Conservation (phyloP, 331 rosid species). For the Prunus yedoensis region DNA sequence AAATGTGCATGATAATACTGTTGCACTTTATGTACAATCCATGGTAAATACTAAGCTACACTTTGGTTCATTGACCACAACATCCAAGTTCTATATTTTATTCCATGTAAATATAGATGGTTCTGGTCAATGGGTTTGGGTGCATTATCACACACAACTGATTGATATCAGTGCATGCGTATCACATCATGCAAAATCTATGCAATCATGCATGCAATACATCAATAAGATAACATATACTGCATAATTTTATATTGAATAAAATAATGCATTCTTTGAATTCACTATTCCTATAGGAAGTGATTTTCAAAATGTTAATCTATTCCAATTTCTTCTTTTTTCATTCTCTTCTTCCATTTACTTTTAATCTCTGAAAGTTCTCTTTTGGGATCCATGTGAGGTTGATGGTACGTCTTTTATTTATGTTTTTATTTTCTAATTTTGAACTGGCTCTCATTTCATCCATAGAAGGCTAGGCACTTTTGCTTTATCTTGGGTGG, state of each 20-base stretch:
- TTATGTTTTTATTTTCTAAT: neutral
- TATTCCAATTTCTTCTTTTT: neutral
- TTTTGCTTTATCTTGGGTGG: neutral
- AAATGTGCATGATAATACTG: neutral
- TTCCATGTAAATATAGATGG: neutral
- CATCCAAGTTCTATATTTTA: neutral
- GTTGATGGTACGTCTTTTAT: neutral
- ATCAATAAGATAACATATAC: no score
- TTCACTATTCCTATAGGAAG: no score
- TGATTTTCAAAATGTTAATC: no score
- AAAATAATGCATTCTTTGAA: no score
- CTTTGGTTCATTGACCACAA: no score
- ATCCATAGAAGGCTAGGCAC: neutral
- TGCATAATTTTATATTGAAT: no score
- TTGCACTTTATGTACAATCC: neutral
- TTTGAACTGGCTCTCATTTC: neutral
- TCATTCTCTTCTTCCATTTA: constrained; percentile 8
- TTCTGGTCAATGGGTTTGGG: no score
- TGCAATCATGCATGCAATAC: no score
- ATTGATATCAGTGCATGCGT: no score
- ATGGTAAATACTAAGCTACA: no score
- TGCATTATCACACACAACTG: no score
- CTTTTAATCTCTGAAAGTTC: neutral
- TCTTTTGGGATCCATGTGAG: neutral
- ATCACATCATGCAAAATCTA: no score